phyloP scores from a whole-genome alignment of 2,329 filamentous ascomycete genomes.

The Alternaria viburni region DNA sequence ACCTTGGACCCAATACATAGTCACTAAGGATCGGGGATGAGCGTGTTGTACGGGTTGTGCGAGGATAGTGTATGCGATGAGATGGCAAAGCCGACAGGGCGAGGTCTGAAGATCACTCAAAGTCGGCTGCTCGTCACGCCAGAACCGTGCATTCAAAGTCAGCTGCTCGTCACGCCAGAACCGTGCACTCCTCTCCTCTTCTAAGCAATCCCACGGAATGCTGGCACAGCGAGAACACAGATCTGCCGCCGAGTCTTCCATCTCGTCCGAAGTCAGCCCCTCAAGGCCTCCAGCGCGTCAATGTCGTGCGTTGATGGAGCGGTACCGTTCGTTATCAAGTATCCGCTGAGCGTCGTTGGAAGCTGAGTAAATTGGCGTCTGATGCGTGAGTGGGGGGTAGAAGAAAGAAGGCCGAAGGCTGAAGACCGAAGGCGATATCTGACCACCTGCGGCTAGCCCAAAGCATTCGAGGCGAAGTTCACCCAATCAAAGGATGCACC shows the following conservation, averaged over 20 bases:
- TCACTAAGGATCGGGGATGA: too few relatives aligned
- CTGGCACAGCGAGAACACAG: not conserved
- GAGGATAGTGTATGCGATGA: not conserved
- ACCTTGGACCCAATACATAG: too few relatives aligned
- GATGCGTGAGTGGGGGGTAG: not conserved
- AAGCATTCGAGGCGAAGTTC: not conserved
- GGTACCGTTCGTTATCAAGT: not conserved
- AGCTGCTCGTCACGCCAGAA: too few relatives aligned
- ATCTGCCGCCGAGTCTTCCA: not conserved
- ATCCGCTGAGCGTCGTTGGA: not conserved
- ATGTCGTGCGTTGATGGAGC: not conserved
- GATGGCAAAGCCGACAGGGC: too few relatives aligned
- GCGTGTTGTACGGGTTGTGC: too few relatives aligned
- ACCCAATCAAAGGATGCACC: not conserved
- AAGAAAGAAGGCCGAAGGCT: not conserved
- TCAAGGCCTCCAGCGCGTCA: not conserved
- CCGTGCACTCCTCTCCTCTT: too few relatives aligned
- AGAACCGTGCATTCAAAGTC: too few relatives aligned
- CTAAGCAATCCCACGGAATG: not conserved
- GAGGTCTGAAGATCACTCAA: too few relatives aligned
- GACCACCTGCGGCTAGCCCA: not conserved
- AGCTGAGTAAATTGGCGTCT: not conserved
- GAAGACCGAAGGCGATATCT: not conserved
- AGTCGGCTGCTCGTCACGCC: too few relatives aligned
- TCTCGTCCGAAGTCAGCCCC: not conserved